A percentile compares a stretch with the other conserved stretches of the same genome.
These are phyloP conservation scores for Arachis stenosperma DNA, from an alignment of 306 rosid species.

Conservation along the genomic window DNA sequence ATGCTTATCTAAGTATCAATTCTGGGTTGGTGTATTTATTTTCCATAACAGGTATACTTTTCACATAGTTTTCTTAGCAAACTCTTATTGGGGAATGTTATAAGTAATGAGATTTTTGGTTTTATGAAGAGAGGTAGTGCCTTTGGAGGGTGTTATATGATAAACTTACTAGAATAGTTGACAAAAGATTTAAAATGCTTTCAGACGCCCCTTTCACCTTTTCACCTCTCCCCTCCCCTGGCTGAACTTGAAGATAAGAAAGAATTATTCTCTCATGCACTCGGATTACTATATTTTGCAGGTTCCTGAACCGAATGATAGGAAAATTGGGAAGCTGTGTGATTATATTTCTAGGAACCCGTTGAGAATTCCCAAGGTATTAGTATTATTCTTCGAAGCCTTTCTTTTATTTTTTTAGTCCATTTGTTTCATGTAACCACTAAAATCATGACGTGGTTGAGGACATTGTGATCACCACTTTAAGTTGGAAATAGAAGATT, in stretches of 20 bases:
- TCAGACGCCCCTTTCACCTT: slow-evolving; percentile 1
- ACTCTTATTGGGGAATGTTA: slow-evolving; percentile 10
- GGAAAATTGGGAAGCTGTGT: slow-evolving; percentile 56
- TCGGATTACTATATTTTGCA: slow-evolving; percentile 37
- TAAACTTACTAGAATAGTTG: slow-evolving; percentile 22
- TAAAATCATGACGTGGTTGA: slow-evolving; percentile 27
- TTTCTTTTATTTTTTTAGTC: slow-evolving; percentile 26
- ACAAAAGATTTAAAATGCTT: slow-evolving; percentile 24
- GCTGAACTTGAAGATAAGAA: neutral
- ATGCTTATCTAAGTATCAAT: neutral
- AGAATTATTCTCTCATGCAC: slow-evolving; percentile 8
- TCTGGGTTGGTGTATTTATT: neutral
- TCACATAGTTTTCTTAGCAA: slow-evolving; percentile 31
- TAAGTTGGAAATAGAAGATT: slow-evolving; percentile 23
- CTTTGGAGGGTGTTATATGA: slow-evolving; percentile 13
- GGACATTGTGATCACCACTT: slow-evolving; percentile 29
- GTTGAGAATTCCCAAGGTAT: slow-evolving; percentile 60
- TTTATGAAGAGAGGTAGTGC: slow-evolving; percentile 28
- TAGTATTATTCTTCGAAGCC: slow-evolving; percentile 1
- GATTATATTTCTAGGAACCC: slow-evolving; percentile 55
- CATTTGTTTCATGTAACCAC: slow-evolving; percentile 29
- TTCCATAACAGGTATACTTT: neutral
- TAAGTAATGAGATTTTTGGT: slow-evolving; percentile 9
- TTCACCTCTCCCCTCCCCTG: slow-evolving; percentile 17
- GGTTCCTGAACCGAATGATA: slow-evolving; percentile 55